A percentile compares a stretch with the other conserved stretches of the same genome.
These are phyloP conservation scores for Hypoxylon sp. DNA, from an alignment of 2,329 filamentous ascomycete genomes.

Conservation along the genomic window DNA sequence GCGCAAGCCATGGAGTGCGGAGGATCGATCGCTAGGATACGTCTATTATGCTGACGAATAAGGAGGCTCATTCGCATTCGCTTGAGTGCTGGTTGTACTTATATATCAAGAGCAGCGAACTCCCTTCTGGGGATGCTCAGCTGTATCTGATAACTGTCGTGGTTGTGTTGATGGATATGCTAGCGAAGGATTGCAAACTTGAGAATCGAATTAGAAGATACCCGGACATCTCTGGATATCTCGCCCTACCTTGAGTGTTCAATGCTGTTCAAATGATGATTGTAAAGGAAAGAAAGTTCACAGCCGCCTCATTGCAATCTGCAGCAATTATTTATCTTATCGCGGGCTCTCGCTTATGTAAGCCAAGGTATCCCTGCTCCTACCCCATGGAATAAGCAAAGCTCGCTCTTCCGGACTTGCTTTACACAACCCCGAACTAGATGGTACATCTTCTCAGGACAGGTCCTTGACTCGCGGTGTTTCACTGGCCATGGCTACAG, in stretches of 20 bases:
- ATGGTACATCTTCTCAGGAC: neutral
- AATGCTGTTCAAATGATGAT: neutral
- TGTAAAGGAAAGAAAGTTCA: neutral
- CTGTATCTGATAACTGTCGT: slow-evolving; percentile 1
- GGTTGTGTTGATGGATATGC: slow-evolving; percentile 10
- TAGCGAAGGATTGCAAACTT: neutral
- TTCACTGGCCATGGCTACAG: slow-evolving; percentile 12
- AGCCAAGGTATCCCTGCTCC: neutral
- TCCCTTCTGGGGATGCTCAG: neutral
- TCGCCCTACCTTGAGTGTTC: neutral
- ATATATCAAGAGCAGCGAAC: slow-evolving; percentile 2
- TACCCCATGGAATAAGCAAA: neutral
- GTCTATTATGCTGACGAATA: slow-evolving; percentile 2
- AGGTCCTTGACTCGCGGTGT: slow-evolving; percentile 1
- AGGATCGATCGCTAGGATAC: neutral
- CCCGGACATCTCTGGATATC: slow-evolving; percentile 4
- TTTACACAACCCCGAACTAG: neutral
- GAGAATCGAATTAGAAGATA: slow-evolving; percentile 1
- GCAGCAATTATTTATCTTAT: neutral
- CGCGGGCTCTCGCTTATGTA: neutral
- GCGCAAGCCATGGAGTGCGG: slow-evolving; percentile 7
- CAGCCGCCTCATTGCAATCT: too few species aligned
- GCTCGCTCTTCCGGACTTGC: too few species aligned
- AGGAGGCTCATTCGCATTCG: slow-evolving; percentile 14
- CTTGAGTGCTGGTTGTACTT: slow-evolving; percentile 12